A percentile compares a stretch with the other conserved stretches of the same genome.
phyloP scores from a whole-genome alignment of 2,329 filamentous ascomycete species.

The Fusarium torreyae region DNA sequence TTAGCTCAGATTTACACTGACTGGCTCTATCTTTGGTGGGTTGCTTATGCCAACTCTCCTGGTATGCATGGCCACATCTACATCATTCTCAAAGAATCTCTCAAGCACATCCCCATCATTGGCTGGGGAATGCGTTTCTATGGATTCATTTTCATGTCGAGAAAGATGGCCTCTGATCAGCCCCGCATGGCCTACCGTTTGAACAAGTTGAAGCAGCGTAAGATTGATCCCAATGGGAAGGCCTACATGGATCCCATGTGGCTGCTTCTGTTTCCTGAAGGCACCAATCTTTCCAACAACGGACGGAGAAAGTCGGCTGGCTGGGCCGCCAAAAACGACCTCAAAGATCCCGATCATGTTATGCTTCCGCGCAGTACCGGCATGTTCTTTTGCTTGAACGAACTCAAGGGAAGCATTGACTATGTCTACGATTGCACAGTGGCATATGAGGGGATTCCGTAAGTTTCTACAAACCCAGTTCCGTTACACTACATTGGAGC shows the following conservation, averaged over 20 bases:
- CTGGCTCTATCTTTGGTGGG: slow-evolving; percentile 95
- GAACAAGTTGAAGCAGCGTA: slow-evolving; percentile 74
- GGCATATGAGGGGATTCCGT: slow-evolving; percentile 94
- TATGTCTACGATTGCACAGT: slow-evolving; percentile 96
- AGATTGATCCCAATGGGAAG: slow-evolving; percentile 67
- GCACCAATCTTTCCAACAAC: slow-evolving; percentile 83
- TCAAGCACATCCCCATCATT: slow-evolving; percentile 85
- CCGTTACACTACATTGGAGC: slow-evolving; percentile 18
- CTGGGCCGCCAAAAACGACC: slow-evolving; percentile 83
- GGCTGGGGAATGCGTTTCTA: slow-evolving; percentile 88
- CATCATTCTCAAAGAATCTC: slow-evolving; percentile 90
- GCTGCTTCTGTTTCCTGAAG: slow-evolving; percentile 90
- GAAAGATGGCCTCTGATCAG: slow-evolving; percentile 87
- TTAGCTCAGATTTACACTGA: slow-evolving; percentile 81
- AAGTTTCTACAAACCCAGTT: slow-evolving; percentile 62
- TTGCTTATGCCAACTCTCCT: slow-evolving; percentile 83
- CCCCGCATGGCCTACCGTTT: slow-evolving; percentile 82
- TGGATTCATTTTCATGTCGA: slow-evolving; percentile 92
- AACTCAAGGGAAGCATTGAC: slow-evolving; percentile 81
- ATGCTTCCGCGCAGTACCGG: slow-evolving; percentile 87
- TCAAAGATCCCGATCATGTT: slow-evolving; percentile 80
- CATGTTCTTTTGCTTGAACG: slow-evolving; percentile 82
- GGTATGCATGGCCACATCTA: slow-evolving; percentile 88
- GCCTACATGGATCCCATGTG: slow-evolving; percentile 85
- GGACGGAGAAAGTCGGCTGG: slow-evolving; percentile 78